Evolutionary conservation across 441 rosid species (phyloP).

Genomic region (Populus tomentosa): DNA sequence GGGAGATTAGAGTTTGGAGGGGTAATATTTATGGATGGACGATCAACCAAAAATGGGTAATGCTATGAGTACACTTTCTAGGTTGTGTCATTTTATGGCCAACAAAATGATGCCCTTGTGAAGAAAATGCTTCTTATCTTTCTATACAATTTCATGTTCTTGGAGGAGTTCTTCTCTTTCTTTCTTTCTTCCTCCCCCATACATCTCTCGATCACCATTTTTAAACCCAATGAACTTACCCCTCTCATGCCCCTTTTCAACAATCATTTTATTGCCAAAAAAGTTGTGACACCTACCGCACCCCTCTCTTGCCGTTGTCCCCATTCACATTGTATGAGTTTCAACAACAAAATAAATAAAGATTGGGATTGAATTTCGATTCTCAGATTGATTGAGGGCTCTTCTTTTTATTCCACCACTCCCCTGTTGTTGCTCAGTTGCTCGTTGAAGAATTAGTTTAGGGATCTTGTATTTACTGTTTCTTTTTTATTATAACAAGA

Average conservation of each 20-base stretch:
- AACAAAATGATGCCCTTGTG: constrained; percentile 64
- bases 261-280: constrained; percentile 39
- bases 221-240: constrained; percentile 35
- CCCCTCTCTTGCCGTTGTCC: constrained; percentile 17
- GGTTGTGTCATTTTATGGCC: constrained; percentile 61
- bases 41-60: constrained; percentile 17
- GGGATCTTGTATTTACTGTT: too few species aligned
- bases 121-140: constrained; percentile 54
- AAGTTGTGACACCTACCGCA: constrained; percentile 36
- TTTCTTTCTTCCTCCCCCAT: background rate
- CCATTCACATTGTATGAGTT: background rate
- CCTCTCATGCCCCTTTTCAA: constrained; percentile 35
- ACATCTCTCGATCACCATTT: constrained; percentile 13
- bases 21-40: background rate
- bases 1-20: background rate
- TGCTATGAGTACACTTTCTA: constrained; percentile 46
- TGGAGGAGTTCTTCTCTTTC: background rate
- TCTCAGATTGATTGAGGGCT: too few species aligned
- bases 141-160: constrained; percentile 12
- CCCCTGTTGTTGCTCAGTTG: too few species aligned
- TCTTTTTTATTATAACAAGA: too few species aligned
- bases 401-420: too few species aligned
- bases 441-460: too few species aligned
- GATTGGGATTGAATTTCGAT: background rate
- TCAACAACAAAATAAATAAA: background rate